phyloP scores from a whole-genome alignment of 345 rosid species.

The Citrus cavaleriei region DNA sequence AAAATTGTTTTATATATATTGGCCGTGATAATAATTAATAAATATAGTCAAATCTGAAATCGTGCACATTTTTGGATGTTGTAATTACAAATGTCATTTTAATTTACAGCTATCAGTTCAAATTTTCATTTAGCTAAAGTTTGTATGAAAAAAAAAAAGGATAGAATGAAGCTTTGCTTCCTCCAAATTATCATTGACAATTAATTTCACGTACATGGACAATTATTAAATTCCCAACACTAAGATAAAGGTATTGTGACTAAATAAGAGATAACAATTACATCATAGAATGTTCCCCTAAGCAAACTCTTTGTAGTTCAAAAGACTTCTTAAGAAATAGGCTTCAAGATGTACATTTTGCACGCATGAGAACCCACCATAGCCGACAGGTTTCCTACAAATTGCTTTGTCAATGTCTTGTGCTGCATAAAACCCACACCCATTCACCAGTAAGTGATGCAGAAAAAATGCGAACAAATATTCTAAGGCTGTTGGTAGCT shows the following conservation, averaged over 20 bases:
- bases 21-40: no score
- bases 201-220: neutral
- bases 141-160: no score
- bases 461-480: neutral
- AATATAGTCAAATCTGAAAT: no score
- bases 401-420: constrained; percentile 49
- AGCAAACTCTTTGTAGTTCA: no score
- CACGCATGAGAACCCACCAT: constrained; percentile 51
- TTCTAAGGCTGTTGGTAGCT: neutral
- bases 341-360: constrained; percentile 80
- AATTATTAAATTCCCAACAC: neutral
- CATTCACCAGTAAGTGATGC: constrained; percentile 2
- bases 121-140: no score
- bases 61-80: no score
- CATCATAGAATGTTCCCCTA: neutral
- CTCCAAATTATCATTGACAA: neutral
- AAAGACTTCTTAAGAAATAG: constrained; percentile 34
- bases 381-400: constrained; percentile 56
- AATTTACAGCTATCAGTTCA: no score
- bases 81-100: no score
- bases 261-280: neutral
- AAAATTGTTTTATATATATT: no score
- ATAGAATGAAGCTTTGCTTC: neutral
- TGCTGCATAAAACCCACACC: constrained; percentile 46
- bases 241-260: no score